Percentiles rank a stretch among this genome's conserved stretches.
phyloP scores from a whole-genome alignment of 2,329 filamentous ascomycete genomes.

The Botrytis fabae region DNA sequence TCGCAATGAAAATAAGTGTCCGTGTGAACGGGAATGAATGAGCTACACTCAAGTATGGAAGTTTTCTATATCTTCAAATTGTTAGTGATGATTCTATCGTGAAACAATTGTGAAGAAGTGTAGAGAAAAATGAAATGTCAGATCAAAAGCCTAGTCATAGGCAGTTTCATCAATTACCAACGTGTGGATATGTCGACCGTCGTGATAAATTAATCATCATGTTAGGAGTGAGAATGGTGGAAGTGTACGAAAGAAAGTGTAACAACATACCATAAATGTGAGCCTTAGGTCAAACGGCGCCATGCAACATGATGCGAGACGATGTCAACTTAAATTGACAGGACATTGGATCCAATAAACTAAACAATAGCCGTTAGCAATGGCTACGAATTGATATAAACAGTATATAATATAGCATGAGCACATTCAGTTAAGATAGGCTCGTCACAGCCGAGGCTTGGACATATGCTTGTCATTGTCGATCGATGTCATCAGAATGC shows the following conservation, averaged over 20 bases:
- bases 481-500: slow-evolving; percentile 78
- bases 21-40: background rate
- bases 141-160: slow-evolving; percentile 67
- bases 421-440: slow-evolving; percentile 51
- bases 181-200: slow-evolving; percentile 80
- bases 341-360: background rate
- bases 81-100: background rate
- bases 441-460: slow-evolving; percentile 66
- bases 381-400: slow-evolving; percentile 8
- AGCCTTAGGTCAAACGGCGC: background rate
- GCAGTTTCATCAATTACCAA: slow-evolving; percentile 74
- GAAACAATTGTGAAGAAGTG: background rate
- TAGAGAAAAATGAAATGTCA: slow-evolving; percentile 34
- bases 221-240: slow-evolving; percentile 40
- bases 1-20: slow-evolving; percentile 22
- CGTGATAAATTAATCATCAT: slow-evolving; percentile 81
- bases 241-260: background rate
- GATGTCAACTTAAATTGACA: slow-evolving; percentile 4
- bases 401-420: slow-evolving; percentile 25
- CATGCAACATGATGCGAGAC: background rate
- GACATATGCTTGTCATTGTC: slow-evolving; percentile 97
- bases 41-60: background rate
- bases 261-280: slow-evolving; percentile 26
- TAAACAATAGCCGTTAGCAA: slow-evolving; percentile 26
- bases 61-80: background rate